Conservation (phyloP, 345 rosid species). For the Orychophragmus violaceus region DNA sequence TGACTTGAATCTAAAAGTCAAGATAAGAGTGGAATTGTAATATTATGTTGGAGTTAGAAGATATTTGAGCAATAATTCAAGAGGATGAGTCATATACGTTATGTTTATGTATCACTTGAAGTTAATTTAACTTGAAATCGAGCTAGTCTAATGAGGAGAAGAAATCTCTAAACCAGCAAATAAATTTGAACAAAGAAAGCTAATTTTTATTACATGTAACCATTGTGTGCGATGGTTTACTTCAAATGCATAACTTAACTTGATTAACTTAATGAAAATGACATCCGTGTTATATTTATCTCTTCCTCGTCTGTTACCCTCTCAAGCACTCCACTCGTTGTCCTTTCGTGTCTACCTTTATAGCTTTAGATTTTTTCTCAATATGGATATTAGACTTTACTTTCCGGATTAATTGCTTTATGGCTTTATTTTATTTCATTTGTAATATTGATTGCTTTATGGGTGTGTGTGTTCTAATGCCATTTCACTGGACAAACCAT, state of each 20-base stretch:
- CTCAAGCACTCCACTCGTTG: background rate
- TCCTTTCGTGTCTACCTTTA: background rate
- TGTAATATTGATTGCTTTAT: background rate
- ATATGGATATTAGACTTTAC: background rate
- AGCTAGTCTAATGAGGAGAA: background rate
- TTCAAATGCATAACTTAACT: background rate
- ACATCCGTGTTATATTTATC: background rate
- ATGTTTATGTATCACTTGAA: background rate
- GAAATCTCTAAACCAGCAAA: background rate
- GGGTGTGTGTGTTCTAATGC: background rate
- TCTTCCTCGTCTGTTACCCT: constrained; percentile 1
- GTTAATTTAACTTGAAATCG: background rate
- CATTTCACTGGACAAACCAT: background rate
- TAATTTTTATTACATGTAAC: background rate
- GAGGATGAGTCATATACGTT: background rate
- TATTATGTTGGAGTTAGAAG: background rate
- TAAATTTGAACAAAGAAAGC: background rate
- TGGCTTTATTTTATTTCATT: background rate
- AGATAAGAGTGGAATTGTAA: background rate
- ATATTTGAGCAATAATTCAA: background rate
- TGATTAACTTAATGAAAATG: background rate
- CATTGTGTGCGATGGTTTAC: background rate
- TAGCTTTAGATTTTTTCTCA: background rate
- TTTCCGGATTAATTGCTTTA: constrained; percentile 2
- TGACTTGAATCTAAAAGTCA: background rate